Evolutionary conservation across 1,139 yeast genomes (phyloP), one percentile per base, ranked within the genome.

Genomic region (Scheffersomyces segobiensis): DNA sequence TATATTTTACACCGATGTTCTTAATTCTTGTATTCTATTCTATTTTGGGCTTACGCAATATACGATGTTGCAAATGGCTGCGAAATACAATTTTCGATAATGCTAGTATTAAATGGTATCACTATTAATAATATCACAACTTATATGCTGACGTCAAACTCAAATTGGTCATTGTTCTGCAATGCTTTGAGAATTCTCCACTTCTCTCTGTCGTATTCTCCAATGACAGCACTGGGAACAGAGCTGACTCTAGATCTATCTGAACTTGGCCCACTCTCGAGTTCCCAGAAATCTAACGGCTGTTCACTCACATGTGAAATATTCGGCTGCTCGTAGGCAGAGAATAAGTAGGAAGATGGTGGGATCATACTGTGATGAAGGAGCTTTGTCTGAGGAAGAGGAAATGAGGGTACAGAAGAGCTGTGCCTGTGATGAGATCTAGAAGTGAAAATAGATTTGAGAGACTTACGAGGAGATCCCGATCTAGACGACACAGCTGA

Each of bases 201-300:
- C 67, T 87, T 87, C 67, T 87, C 91, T 63, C 81, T 73, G 65
- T 87, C 91, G 65, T 87, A 87, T 65, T 85, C 86, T 0, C 90
- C 89, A 56, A 86, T 80, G 2, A 84, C 86, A 14, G 82, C 86
- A 59, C 87, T 80, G 0, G 89, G 90, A 50, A 83, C 76, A 1
- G 86, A 79, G 60, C 84, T 82, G 18, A 76, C 73, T 46, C 83
- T 70, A 3, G 85, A 81, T 54, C 71, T 70, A 53, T 71, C 74
- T 10, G 82, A 76, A 58, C 75, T 70, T 24, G 70, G 74, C 18
- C 78, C 78, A 0, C 83, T 77, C 55, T 67, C 78, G 47, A 70
- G 61, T 65, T 74, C 83, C 84, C 76, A 81, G 53, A 65, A 62
- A 53, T 71, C 75, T 24, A 67, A 63, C 10, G 74, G 68, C n/a